Evolutionary conservation across 805 yeast species (phyloP), one percentile per base, ranked within the genome.

Genomic region (Teunomyces atbi): DNA sequence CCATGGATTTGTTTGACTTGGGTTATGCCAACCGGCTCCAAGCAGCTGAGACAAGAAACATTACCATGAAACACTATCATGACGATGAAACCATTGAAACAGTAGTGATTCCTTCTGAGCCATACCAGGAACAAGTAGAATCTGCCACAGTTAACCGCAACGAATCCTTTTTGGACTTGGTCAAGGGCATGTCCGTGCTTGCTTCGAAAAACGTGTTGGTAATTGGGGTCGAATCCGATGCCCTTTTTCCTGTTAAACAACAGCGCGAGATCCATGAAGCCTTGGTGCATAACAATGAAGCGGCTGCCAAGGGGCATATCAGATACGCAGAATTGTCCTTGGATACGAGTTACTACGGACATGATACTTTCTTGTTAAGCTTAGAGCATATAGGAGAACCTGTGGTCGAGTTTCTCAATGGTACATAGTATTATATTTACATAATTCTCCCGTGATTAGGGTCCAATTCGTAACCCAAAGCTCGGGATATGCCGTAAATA

Each of bases 161-260:
- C 45, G 85, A 82, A 48, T 72, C 85, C 1, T 66, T 70, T 16
- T 60, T 66, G 4, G 97, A 91, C 61, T 71, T 91, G 34, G 65
- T 73, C 18, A 65, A 71, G 15, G 97, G 97, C 2, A 68, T 91
- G 73, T 57, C 61, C 26, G 78, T 79, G 21, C 69, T 91, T 46
- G 73, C 84, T 1, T 73, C 83, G 52, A 81, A 82, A 49, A 82
- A 86, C 28, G 75, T 87, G 3, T 71, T 91, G 46, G 88, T 91
- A 3, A 77, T 91, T 44, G 97, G 97, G 8, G 97, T 90, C n/a
- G 94, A 88, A 60, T 84, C 94, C 1, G 97, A 91, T 62, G 86
- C 87, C 34, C 73, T 91, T 43, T 91, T 91, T 73, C 97, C 97
- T 1, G 88, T 84, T 30, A 89, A 96, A 96, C 97, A 91, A 69